Evolutionary conservation across 176 grass and related monocot genomes (phyloP), one percentile per base, ranked within the genome.

Genomic region (Aegilops bicornis): DNA sequence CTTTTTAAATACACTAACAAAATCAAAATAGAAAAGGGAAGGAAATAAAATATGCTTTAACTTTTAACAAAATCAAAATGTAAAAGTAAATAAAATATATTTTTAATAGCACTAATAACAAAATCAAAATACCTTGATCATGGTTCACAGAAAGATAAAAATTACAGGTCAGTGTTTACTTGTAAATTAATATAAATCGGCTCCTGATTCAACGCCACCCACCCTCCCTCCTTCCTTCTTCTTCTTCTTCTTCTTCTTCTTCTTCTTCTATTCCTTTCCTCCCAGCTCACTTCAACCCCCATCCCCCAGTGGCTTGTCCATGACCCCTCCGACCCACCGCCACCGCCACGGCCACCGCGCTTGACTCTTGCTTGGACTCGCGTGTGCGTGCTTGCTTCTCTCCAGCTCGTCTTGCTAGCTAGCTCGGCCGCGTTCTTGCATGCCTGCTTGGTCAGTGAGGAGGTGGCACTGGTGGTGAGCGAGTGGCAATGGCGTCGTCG

Each of bases 251-350:
- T 27, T 27, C 27, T 27, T 27, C 27, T 27, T 27, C 27, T 32
- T 16, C 65, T 22, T 29, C 40, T 81, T 20, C n/a, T 42, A 82
- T 87, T 87, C 86, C 48, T 78, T 83, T 69, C 86, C 62, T 77
- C 64, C 58, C 71, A 47, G 32, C 42, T 76, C 62, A 33, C 72
- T 52, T 48, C 76, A 0, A 0, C 33, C 42, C 45, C 13, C 40
- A 43, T 10, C 40, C 40, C 40, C 10, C 10, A 0, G 40, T 43
- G 40, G 40, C 37, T 8, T 24, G 59, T 32, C 54, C 69, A 50
- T 73, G 52, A 42, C 61, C 48, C 27, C 79, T 80, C 23, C 78
- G 17, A 40, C 78, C 10, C 70, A 73, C 36, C 45, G 45, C 45
- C 45, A 47, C 43, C 43, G 43, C 43, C 70, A 23, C n/a, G 9